Percentiles rank a stretch among this genome's conserved stretches.
Conservation (phyloP, 768 basidiomycete genomes). For the Lactifluus subvellereus region DNA sequence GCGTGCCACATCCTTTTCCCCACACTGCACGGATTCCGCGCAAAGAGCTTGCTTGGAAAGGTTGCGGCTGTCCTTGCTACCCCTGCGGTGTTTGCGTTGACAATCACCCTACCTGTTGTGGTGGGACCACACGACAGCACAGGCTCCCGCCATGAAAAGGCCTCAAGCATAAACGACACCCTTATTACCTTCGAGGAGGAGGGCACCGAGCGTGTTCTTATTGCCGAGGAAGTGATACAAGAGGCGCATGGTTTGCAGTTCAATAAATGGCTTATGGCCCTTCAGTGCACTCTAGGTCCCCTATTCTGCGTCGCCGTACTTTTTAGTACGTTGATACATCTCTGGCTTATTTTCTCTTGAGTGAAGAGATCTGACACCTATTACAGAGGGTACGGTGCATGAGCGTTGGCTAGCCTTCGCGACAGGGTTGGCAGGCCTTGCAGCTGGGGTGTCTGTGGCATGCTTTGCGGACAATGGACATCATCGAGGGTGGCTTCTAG, state of each 20-base stretch:
- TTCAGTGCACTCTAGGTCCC: conserved; percentile 79
- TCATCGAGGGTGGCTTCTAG: conserved; percentile 52
- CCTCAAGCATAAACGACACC: conserved; percentile 35
- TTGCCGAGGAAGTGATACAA: conserved; percentile 68
- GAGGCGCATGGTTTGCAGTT: conserved; percentile 59
- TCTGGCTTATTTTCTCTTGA: neutral
- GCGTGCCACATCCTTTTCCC: conserved; percentile 74
- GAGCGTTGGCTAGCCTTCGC: conserved; percentile 50
- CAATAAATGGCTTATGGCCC: conserved; percentile 80
- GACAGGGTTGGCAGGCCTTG: conserved; percentile 48
- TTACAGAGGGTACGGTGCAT: conserved; percentile 41
- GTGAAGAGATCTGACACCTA: neutral
- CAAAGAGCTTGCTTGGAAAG: conserved; percentile 65
- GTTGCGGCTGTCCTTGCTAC: conserved; percentile 74
- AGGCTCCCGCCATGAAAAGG: conserved; percentile 38
- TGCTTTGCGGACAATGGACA: conserved; percentile 56
- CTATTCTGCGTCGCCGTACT: conserved; percentile 68
- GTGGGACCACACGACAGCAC: conserved; percentile 47
- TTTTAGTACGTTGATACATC: conserved; percentile 52
- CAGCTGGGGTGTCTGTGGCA: conserved; percentile 49
- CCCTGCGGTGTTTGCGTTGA: conserved; percentile 81
- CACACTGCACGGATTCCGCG: conserved; percentile 65
- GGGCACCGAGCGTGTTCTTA: conserved; percentile 57
- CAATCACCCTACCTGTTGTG: conserved; percentile 88
- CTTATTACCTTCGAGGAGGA: conserved; percentile 74